phyloP scores from a whole-genome alignment of 768 basidiomycete genomes.

The Lactarius indigo region DNA sequence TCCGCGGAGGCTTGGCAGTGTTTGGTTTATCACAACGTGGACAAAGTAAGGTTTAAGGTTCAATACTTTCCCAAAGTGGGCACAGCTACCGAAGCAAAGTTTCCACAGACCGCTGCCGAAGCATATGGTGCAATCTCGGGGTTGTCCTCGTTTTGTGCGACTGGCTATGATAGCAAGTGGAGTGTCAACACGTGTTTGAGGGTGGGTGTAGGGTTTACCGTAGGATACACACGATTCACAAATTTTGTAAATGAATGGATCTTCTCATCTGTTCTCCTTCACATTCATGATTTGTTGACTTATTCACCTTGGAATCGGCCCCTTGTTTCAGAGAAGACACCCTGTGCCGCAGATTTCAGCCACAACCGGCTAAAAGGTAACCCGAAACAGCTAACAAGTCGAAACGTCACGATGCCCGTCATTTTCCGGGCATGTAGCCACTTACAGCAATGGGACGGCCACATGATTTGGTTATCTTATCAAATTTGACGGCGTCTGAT shows the following conservation, averaged over 20 bases:
- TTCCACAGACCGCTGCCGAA: neutral
- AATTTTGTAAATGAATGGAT: neutral
- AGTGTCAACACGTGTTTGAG: neutral
- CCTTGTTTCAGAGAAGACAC: neutral
- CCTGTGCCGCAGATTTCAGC: neutral
- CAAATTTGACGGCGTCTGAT: neutral
- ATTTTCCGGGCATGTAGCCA: neutral
- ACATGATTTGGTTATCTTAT: neutral
- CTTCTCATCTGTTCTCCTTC: neutral
- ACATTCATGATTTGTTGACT: neutral
- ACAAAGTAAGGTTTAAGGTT: neutral
- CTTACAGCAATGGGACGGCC: neutral
- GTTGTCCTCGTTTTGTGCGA: neutral
- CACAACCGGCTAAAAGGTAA: neutral
- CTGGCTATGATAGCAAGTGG: neutral
- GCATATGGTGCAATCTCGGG: neutral
- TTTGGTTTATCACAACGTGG: neutral
- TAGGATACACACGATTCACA: neutral
- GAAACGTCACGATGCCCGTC: neutral
- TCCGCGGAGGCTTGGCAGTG: neutral
- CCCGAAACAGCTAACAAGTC: neutral
- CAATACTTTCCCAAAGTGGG: neutral
- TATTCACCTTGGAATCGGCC: neutral
- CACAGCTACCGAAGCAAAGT: neutral
- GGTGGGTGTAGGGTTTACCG: neutral